phyloP scores from a whole-genome alignment of 179 eudicot genomes.

The Silene coronaria region DNA sequence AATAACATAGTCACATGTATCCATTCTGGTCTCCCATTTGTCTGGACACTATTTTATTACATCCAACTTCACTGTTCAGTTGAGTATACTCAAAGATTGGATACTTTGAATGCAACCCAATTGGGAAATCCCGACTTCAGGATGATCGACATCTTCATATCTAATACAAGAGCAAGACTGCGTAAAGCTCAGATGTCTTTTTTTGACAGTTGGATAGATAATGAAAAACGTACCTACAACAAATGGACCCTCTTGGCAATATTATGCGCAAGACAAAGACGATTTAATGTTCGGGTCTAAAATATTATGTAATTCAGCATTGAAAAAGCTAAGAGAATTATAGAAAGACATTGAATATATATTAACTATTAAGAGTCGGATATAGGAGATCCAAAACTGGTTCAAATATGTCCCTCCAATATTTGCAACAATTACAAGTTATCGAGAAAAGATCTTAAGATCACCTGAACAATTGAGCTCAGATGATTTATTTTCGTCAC shows the following conservation, averaged over 20 bases:
- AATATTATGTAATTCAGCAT: no score
- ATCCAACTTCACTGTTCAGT: background rate
- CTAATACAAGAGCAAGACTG: background rate
- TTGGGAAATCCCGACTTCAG: background rate
- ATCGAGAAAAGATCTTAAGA: slow-evolving; percentile 23
- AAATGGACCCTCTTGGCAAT: no score
- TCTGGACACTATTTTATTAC: slow-evolving; percentile 5
- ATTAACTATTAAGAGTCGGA: slow-evolving; percentile 16
- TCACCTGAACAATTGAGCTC: slow-evolving; percentile 47
- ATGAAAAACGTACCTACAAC: no score
- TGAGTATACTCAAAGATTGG: background rate
- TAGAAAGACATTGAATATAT: slow-evolving; percentile 4
- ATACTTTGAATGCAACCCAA: background rate
- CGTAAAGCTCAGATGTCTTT: no score
- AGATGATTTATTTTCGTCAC: slow-evolving; percentile 20
- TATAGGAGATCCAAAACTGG: slow-evolving; percentile 20
- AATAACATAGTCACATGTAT: slow-evolving; percentile 17
- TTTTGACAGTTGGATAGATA: no score
- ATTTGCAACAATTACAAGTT: slow-evolving; percentile 26
- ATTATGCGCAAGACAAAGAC: no score
- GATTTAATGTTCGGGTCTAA: no score
- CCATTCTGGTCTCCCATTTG: slow-evolving; percentile 21
- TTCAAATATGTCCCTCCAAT: slow-evolving; percentile 18
- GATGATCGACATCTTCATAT: background rate
- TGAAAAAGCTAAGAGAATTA: background rate